Evolutionary conservation across 768 basidiomycete species (phyloP).

Genomic region (Clavulina sp.): DNA sequence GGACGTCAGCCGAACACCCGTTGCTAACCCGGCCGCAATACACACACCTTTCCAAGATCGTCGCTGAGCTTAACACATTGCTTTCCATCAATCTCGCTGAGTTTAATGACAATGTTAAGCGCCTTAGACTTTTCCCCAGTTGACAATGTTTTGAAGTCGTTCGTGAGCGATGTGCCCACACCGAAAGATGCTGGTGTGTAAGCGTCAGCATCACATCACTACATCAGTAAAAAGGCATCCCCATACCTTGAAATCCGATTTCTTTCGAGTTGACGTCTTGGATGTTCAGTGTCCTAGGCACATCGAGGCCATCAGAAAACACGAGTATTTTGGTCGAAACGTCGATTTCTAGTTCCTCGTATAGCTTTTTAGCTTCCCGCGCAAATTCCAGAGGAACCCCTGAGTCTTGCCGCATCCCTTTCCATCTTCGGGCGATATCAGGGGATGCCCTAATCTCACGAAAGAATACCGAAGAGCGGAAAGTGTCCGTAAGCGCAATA

Average conservation of each 20-base stretch:
- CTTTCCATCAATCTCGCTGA: slow-evolving; percentile 50
- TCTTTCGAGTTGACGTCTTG: slow-evolving; percentile 52
- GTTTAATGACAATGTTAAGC: slow-evolving; percentile 90
- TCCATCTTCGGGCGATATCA: slow-evolving; percentile 53
- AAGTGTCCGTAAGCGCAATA: slow-evolving; percentile 88
- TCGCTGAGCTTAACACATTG: slow-evolving; percentile 91
- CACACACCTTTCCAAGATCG: slow-evolving; percentile 61
- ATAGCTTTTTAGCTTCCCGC: slow-evolving; percentile 51
- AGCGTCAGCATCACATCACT: slow-evolving; percentile 6
- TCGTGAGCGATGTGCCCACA: slow-evolving; percentile 83
- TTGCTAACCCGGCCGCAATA: no score
- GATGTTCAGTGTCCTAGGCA: slow-evolving; percentile 52
- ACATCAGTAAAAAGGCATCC: slow-evolving; percentile 1
- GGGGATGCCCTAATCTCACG: slow-evolving; percentile 29
- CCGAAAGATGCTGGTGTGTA: slow-evolving; percentile 57
- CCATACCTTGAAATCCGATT: slow-evolving; percentile 48
- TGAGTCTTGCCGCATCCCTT: slow-evolving; percentile 79
- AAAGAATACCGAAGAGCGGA: slow-evolving; percentile 76
- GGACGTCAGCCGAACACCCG: no score
- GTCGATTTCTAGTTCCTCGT: slow-evolving; percentile 52
- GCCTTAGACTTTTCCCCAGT: slow-evolving; percentile 52
- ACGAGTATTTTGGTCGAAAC: slow-evolving; percentile 48
- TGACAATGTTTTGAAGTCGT: slow-evolving; percentile 44
- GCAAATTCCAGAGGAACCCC: slow-evolving; percentile 80
- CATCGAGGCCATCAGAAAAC: slow-evolving; percentile 66